These are phyloP conservation scores for Diaporthe caulivora DNA, from an alignment of 2,329 filamentous ascomycete genomes.

Conservation along the genomic window DNA sequence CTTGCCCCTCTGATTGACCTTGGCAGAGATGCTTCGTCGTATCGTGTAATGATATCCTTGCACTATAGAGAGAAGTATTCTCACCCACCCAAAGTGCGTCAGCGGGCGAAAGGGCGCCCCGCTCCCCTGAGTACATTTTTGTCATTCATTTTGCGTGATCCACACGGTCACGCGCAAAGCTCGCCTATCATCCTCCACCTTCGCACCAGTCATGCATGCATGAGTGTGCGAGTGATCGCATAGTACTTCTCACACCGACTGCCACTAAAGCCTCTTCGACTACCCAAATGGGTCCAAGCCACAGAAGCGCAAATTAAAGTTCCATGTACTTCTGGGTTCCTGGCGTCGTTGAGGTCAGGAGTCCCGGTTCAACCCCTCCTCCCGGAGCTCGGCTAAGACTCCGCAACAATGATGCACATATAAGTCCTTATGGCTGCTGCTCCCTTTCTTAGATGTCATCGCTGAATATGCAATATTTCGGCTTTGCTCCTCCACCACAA, in stretches of 20 bases:
- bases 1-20: neutral
- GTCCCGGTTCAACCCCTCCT: neutral
- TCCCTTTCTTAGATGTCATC: neutral
- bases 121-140: neutral
- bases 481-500: neutral
- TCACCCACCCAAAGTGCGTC: neutral
- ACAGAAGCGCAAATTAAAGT: neutral
- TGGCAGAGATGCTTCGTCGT: slow-evolving; percentile 2
- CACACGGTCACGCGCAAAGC: neutral
- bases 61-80: neutral
- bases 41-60: neutral
- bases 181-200: neutral
- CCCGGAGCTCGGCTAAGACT: neutral
- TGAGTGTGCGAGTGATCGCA: neutral
- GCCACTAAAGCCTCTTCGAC: neutral
- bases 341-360: too few species aligned
- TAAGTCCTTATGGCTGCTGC: neutral
- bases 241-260: neutral
- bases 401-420: too few species aligned
- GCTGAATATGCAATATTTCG: neutral
- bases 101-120: neutral
- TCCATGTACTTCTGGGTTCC: neutral
- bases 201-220: neutral
- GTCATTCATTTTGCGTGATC: neutral
- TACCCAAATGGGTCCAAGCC: neutral